phyloP scores from a whole-genome alignment of 169 alveolate genomes.

The Babesia divergens region DNA sequence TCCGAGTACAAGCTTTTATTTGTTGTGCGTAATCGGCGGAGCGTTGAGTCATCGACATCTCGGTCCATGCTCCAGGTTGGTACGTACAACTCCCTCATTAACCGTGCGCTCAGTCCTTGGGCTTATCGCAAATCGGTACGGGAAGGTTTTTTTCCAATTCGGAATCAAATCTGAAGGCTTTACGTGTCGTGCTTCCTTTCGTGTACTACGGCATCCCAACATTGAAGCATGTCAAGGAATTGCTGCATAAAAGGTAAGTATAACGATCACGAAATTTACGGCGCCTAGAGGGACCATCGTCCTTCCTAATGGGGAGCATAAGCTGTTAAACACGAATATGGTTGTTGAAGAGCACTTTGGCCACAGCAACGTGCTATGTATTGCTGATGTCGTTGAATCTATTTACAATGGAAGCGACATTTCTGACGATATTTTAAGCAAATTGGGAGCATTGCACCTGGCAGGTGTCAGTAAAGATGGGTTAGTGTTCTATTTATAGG shows the following conservation, averaged over 20 bases:
- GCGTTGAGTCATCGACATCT: constrained; percentile 30
- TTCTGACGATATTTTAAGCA: constrained; percentile 37
- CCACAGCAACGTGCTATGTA: constrained; percentile 14
- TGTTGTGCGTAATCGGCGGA: constrained; percentile 43
- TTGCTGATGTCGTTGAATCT: constrained; percentile 32
- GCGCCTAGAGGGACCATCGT: constrained; percentile 42
- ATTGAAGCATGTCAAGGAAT: constrained; percentile 16
- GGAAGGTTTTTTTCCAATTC: constrained; percentile 54
- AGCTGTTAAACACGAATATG: constrained; percentile 14
- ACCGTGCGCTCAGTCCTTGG: constrained; percentile 5
- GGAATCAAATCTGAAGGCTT: background rate
- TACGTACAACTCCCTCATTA: background rate
- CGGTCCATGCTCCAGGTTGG: constrained; percentile 25
- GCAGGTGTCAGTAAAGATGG: constrained; percentile 1
- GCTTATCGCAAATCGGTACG: constrained; percentile 10
- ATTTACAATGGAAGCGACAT: constrained; percentile 30
- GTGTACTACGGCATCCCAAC: constrained; percentile 54
- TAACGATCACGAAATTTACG: background rate
- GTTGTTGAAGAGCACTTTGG: constrained; percentile 53
- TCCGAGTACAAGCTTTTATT: constrained; percentile 21
- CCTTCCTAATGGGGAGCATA: background rate
- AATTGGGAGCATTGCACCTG: constrained; percentile 34
- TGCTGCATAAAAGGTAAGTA: constrained; percentile 48
- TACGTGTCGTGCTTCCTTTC: constrained; percentile 43
- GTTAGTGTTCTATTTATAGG: background rate